Conservation (phyloP, 2,329 filamentous ascomycete species). For the Scopulariopsis brevicaulis region DNA sequence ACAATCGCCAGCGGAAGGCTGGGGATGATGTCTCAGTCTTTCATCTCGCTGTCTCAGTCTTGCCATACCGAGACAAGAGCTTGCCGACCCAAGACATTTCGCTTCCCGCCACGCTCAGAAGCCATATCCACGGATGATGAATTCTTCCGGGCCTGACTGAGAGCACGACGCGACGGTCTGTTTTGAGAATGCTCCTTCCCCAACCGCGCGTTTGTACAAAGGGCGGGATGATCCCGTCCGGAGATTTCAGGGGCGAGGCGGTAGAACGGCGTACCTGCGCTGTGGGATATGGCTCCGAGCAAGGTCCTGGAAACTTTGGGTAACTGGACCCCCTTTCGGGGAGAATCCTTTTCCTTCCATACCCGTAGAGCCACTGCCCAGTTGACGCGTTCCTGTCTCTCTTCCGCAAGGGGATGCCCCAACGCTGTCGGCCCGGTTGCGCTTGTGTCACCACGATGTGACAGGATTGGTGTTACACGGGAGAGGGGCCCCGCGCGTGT, state of each 20-base stretch:
- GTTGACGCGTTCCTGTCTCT: not conserved
- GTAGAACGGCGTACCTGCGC: not conserved
- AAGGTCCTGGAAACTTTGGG: not conserved
- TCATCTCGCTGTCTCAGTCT: not conserved
- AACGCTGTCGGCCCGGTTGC: not conserved
- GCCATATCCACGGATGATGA: not conserved
- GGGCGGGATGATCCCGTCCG: not conserved
- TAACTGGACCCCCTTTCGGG: not conserved
- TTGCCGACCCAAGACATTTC: not conserved
- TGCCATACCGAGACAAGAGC: not conserved
- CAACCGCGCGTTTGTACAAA: not conserved
- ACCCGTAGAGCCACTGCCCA: not conserved
- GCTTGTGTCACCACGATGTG: not conserved
- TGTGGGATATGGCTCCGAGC: not conserved
- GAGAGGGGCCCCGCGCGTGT: not conserved
- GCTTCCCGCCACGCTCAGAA: not conserved
- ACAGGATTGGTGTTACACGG: not conserved
- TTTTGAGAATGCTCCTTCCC: not conserved
- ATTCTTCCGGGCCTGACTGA: not conserved
- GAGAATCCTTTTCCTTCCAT: not conserved
- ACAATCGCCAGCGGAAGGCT: not conserved
- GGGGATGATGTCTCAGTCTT: not conserved
- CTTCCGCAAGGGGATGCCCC: not conserved
- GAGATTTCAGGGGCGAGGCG: not conserved
- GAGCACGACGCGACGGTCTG: not conserved